Conservation (phyloP, 768 basidiomycete genomes). For the Strobilomyces confusus region DNA sequence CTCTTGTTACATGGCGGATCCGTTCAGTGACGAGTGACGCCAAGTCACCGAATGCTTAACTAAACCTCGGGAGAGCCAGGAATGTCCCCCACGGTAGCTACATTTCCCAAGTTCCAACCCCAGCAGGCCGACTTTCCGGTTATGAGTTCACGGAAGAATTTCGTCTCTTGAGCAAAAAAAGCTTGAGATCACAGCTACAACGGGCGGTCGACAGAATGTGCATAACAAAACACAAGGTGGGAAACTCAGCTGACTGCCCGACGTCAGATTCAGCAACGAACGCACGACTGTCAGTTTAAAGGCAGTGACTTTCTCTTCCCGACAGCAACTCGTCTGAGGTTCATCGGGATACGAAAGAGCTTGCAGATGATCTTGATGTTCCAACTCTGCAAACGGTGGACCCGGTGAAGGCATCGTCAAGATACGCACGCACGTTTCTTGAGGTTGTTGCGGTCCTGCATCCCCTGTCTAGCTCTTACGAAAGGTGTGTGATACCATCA, state of each 20-base stretch:
- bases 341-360: constrained; percentile 13
- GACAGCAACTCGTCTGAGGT: constrained; percentile 3
- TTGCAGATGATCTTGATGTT: constrained; percentile 1
- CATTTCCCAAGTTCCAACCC: neutral
- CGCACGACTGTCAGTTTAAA: neutral
- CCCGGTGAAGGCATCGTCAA: constrained; percentile 8
- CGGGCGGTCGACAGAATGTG: neutral
- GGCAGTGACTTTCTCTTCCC: neutral
- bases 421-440: constrained; percentile 2
- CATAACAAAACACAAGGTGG: neutral
- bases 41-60: too few relatives aligned
- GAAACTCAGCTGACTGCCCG: neutral
- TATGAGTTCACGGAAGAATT: constrained; percentile 7
- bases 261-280: constrained; percentile 11
- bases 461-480: constrained; percentile 12
- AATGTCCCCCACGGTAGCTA: constrained; percentile 9
- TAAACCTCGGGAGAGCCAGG: neutral
- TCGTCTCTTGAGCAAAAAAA: constrained; percentile 5
- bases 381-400: constrained; percentile 2
- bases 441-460: neutral
- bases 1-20: too few relatives aligned
- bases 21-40: too few relatives aligned
- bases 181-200: constrained; percentile 4
- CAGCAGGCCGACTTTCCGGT: neutral
- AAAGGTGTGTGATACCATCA: constrained; percentile 13